These are phyloP conservation scores for Rhodotorula sp. DNA, from an alignment of 1,284 basidiomycete genomes.

Conservation along the genomic window DNA sequence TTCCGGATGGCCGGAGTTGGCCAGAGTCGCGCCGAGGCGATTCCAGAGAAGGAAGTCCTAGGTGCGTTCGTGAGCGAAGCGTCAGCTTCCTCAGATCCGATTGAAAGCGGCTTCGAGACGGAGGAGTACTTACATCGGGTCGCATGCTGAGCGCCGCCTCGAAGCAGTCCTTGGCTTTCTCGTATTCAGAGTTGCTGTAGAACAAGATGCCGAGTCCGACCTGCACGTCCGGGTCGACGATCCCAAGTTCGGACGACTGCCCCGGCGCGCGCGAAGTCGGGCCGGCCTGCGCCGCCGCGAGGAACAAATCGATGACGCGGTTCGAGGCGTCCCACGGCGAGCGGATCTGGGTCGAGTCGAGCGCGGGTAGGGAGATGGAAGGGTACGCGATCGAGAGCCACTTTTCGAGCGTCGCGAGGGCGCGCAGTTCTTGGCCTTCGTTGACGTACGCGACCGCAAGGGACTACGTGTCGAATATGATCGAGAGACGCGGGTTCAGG, in stretches of 20 bases:
- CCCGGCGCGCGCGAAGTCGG: slow-evolving; percentile 42
- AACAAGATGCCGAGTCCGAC: slow-evolving; percentile 89
- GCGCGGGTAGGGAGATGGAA: slow-evolving; percentile 24
- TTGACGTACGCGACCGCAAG: slow-evolving; percentile 97
- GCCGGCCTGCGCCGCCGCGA: slow-evolving; percentile 70
- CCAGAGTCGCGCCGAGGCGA: slow-evolving; percentile 87
- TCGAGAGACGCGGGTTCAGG: too few species aligned
- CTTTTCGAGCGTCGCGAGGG: slow-evolving; percentile 80
- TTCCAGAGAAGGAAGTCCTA: slow-evolving; percentile 97
- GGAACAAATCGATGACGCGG: slow-evolving; percentile 76
- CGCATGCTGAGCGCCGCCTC: slow-evolving; percentile 78
- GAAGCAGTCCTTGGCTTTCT: slow-evolving; percentile 93
- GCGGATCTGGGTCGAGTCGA: slow-evolving; percentile 12
- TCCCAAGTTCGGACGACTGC: slow-evolving; percentile 58
- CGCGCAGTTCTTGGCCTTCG: slow-evolving; percentile 84
- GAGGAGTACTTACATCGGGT: slow-evolving; percentile 64
- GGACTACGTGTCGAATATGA: slow-evolving; percentile 57
- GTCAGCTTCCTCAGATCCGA: background rate
- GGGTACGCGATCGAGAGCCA: slow-evolving; percentile 83
- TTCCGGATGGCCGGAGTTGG: slow-evolving; percentile 92
- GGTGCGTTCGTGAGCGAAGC: background rate
- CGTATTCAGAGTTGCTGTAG: slow-evolving; percentile 82
- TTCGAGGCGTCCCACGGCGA: slow-evolving; percentile 83
- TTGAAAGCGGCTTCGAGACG: background rate
- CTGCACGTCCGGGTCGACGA: slow-evolving; percentile 88